These are phyloP conservation scores for Leptosphaerulina australis DNA, from an alignment of 2,329 filamentous ascomycete genomes.

Conservation along the genomic window DNA sequence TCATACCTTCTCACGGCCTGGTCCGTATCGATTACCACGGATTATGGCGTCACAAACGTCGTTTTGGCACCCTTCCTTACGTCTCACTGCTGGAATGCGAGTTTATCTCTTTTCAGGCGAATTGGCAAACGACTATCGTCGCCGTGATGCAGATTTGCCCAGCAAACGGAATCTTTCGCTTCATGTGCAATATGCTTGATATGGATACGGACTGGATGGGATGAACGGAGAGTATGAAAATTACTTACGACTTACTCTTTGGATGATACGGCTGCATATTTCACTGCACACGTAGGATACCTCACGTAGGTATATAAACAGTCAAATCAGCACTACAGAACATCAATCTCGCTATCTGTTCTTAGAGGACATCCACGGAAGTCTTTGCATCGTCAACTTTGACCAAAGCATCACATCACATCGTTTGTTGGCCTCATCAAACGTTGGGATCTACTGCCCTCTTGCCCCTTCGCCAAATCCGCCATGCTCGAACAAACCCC, in stretches of 20 bases:
- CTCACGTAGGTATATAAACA: constrained; percentile 3
- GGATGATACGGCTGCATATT: constrained; percentile 6
- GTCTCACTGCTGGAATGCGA: neutral
- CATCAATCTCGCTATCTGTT: too few species aligned
- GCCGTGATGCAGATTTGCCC: neutral
- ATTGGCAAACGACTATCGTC: neutral
- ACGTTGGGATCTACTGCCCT: constrained; percentile 9
- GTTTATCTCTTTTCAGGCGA: neutral
- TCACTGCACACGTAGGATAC: constrained; percentile 9
- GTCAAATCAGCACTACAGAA: constrained; percentile 4
- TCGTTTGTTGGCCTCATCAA: too few species aligned
- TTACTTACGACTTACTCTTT: constrained; percentile 5
- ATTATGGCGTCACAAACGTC: constrained; percentile 5
- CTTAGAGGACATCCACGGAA: too few species aligned
- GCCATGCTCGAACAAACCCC: constrained; percentile 35
- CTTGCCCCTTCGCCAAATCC: constrained; percentile 26
- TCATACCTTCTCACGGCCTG: constrained; percentile 5
- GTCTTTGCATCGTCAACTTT: too few species aligned
- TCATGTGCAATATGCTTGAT: constrained; percentile 14
- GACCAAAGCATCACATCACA: too few species aligned
- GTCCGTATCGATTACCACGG: constrained; percentile 9
- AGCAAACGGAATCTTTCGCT: constrained; percentile 4
- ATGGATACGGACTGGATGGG: neutral
- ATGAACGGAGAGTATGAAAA: neutral
- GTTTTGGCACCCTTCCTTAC: neutral